phyloP scores from a whole-genome alignment of 495 filamentous ascomycete species.

The Xylaria acuta region DNA sequence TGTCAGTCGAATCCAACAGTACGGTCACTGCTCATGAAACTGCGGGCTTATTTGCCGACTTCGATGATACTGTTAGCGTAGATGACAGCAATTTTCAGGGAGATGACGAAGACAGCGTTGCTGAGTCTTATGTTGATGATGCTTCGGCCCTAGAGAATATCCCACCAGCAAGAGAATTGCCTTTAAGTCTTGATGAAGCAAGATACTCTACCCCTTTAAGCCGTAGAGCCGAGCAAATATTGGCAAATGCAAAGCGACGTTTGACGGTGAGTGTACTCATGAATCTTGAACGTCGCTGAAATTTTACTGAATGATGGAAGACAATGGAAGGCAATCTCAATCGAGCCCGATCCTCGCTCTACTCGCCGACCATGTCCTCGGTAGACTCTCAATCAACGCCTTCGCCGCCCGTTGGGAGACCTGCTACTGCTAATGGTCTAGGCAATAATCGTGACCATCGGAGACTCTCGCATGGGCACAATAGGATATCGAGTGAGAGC shows the following conservation, averaged over 20 bases:
- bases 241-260: conserved; percentile 88
- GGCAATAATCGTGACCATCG: conserved; percentile 31
- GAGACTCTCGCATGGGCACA: conserved; percentile 42
- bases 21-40: conserved; percentile 57
- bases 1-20: conserved; percentile 56
- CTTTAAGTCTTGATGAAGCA: conserved; percentile 28
- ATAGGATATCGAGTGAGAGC: conserved; percentile 53
- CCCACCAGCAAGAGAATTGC: conserved; percentile 23
- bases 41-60: conserved; percentile 55
- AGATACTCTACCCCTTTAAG: conserved; percentile 75
- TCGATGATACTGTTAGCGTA: conserved; percentile 62
- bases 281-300: not conserved
- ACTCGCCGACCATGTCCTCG: conserved; percentile 64
- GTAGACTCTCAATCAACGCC: conserved; percentile 56
- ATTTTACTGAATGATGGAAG: conserved; percentile 52
- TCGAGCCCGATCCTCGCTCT: conserved; percentile 76
- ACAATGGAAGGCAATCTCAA: conserved; percentile 90
- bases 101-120: conserved; percentile 65
- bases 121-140: conserved; percentile 56
- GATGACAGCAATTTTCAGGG: conserved; percentile 64
- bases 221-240: conserved; percentile 82
- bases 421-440: conserved; percentile 41
- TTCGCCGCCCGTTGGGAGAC: conserved; percentile 48
- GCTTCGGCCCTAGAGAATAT: conserved; percentile 33
- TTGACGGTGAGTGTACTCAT: conserved; percentile 69